Conservation (phyloP, 768 basidiomycete genomes). For the Suillus ampliporus region DNA sequence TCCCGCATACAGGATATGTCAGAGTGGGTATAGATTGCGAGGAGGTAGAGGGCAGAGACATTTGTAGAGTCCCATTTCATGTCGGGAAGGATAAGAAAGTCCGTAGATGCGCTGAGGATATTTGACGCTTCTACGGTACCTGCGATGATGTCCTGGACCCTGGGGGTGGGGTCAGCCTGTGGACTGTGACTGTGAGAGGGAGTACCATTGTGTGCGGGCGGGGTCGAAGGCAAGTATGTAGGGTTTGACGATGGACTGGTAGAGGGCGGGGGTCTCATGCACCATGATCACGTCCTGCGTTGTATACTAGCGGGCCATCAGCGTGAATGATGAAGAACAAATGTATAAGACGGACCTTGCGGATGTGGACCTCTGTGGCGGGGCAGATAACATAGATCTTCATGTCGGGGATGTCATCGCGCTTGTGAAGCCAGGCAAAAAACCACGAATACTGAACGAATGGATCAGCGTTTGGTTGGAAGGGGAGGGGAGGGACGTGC, state of each 20-base stretch:
- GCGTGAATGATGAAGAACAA: neutral
- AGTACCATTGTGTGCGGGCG: slow-evolving; percentile 81
- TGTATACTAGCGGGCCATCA: slow-evolving; percentile 60
- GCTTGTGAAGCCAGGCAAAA: slow-evolving; percentile 68
- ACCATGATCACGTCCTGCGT: slow-evolving; percentile 75
- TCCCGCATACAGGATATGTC: slow-evolving; percentile 78
- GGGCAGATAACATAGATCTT: slow-evolving; percentile 88
- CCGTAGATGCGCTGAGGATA: slow-evolving; percentile 64
- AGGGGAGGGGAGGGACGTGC: slow-evolving; percentile 42
- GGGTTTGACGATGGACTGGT: slow-evolving; percentile 70
- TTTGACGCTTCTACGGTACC: slow-evolving; percentile 78
- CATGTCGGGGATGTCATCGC: slow-evolving; percentile 58
- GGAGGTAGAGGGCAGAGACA: slow-evolving; percentile 79
- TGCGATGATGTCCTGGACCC: slow-evolving; percentile 86
- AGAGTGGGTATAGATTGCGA: slow-evolving; percentile 72
- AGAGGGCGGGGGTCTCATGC: slow-evolving; percentile 82
- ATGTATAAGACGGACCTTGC: slow-evolving; percentile 58
- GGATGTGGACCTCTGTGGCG: slow-evolving; percentile 88
- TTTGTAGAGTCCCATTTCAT: slow-evolving; percentile 95
- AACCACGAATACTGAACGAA: slow-evolving; percentile 77
- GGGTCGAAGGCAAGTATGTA: slow-evolving; percentile 80
- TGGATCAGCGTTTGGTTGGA: slow-evolving; percentile 8
- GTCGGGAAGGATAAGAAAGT: slow-evolving; percentile 88
- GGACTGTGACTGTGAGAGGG: neutral
- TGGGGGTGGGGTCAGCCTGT: slow-evolving; percentile 32